A percentile compares a stretch with the other conserved stretches of the same genome.
Conservation (phyloP, 108 stramenopile species). For the Nitzschia sp. region DNA sequence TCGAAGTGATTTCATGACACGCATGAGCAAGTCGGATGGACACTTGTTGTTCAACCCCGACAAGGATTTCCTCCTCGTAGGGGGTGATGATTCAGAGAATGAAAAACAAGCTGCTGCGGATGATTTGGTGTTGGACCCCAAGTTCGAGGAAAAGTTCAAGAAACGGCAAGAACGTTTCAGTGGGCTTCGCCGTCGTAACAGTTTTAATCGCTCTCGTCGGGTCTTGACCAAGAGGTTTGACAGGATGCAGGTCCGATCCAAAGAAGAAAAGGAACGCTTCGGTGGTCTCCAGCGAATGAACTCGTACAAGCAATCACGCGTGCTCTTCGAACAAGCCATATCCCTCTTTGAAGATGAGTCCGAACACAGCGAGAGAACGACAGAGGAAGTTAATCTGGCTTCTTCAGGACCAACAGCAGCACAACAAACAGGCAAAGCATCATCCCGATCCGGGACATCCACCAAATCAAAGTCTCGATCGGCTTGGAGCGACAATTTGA, state of each 20-base stretch:
- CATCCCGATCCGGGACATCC: background rate
- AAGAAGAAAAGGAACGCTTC: constrained; percentile 12
- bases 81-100: background rate
- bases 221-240: constrained; percentile 3
- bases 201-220: constrained; percentile 12
- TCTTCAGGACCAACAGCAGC: background rate
- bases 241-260: background rate
- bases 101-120: background rate
- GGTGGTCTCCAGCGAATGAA: constrained; percentile 8
- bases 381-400: background rate
- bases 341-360: background rate
- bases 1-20: background rate
- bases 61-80: background rate
- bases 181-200: constrained; percentile 15
- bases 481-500: background rate
- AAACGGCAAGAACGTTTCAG: constrained; percentile 11
- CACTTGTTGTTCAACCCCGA: background rate
- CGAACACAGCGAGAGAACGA: too few species aligned
- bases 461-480: background rate
- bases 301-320: constrained; percentile 8
- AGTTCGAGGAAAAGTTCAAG: constrained; percentile 7
- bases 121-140: background rate
- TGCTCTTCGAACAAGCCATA: background rate
- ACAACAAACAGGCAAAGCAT: background rate
- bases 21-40: constrained; percentile 13